phyloP scores from a whole-genome alignment of 179 eudicot genomes.

The Pouteria campechiana region DNA sequence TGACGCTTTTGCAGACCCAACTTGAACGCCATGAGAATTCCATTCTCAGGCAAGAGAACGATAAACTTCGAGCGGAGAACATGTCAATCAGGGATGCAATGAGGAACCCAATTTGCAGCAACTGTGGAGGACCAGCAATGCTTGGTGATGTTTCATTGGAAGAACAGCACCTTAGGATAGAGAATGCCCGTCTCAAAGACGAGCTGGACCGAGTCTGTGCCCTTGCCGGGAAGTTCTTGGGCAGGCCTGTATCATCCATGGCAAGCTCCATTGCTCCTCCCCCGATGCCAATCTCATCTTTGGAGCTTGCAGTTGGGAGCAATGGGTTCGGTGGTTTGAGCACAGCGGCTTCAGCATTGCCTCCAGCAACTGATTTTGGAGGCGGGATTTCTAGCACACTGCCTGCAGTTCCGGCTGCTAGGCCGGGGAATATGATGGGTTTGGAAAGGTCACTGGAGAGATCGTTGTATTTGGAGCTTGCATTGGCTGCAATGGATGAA shows the following conservation, averaged over 20 bases:
- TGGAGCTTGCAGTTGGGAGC: conserved; percentile 69
- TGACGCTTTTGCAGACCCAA: conserved; percentile 54
- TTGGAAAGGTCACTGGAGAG: conserved; percentile 52
- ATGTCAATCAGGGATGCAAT: conserved; percentile 79
- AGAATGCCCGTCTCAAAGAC: conserved; percentile 74
- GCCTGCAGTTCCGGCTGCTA: conserved; percentile 35
- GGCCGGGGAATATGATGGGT: conserved; percentile 22
- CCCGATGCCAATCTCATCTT: conserved; percentile 60
- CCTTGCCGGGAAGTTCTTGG: conserved; percentile 75
- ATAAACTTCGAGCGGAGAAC: conserved; percentile 77
- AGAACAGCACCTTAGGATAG: conserved; percentile 87
- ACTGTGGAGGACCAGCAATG: conserved; percentile 89
- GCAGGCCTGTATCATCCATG: conserved; percentile 53
- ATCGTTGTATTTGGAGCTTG: conserved; percentile 84
- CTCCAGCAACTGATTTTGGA: conserved; percentile 42
- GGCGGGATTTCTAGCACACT: conserved; percentile 46
- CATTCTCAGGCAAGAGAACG: conserved; percentile 89
- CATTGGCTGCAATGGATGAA: conserved; percentile 91
- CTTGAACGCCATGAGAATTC: conserved; percentile 89
- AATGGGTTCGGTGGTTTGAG: conserved; percentile 52
- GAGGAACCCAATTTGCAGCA: conserved; percentile 85
- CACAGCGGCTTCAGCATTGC: conserved; percentile 28
- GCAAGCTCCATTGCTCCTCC: conserved; percentile 20
- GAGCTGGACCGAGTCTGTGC: conserved; percentile 84
- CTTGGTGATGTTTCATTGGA: conserved; percentile 81